Percentiles rank a stretch among this genome's conserved stretches.
phyloP scores from a whole-genome alignment of 208 protist species.

The Crithidia brevicula region DNA sequence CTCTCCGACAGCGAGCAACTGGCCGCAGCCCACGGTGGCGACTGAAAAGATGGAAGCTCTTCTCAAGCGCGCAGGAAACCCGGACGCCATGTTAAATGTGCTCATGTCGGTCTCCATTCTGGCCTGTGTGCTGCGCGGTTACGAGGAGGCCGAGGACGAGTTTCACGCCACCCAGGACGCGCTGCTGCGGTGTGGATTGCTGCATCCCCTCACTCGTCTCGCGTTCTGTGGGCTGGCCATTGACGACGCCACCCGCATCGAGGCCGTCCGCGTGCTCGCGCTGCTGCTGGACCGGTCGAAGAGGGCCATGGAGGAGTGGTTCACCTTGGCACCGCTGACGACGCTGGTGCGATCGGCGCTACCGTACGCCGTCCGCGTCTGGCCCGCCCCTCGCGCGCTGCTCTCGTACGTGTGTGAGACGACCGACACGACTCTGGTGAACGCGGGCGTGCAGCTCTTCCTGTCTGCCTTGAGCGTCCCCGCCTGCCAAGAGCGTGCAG shows the following conservation, averaged over 20 bases:
- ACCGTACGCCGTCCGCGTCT: conserved; percentile 27
- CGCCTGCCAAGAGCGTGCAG: conserved; percentile 16
- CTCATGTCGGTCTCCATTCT: conserved; percentile 65
- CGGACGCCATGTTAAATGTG: conserved; percentile 24
- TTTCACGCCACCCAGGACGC: conserved; percentile 24
- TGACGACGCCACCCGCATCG: conserved; percentile 79
- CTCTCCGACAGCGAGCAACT: neutral
- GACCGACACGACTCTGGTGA: conserved; percentile 56
- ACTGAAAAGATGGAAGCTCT: conserved; percentile 25
- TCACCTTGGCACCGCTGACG: conserved; percentile 11
- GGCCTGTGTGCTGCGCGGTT: conserved; percentile 54
- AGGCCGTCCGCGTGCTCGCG: conserved; percentile 66
- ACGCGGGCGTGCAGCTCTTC: conserved; percentile 54
- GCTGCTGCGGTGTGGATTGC: conserved; percentile 61
- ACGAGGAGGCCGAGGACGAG: conserved; percentile 35
- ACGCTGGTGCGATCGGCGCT: conserved; percentile 28
- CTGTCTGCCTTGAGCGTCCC: conserved; percentile 38
- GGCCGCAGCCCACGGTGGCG: conserved; percentile 16
- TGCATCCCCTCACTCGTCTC: conserved; percentile 52
- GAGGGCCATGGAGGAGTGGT: conserved; percentile 56
- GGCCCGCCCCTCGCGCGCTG: conserved; percentile 50
- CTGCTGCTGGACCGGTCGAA: conserved; percentile 42
- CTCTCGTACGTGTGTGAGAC: conserved; percentile 63
- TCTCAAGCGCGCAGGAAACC: conserved; percentile 2
- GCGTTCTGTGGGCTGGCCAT: conserved; percentile 65